Percentiles rank a stretch among this genome's conserved stretches.
Evolutionary conservation across 495 filamentous ascomycete genomes (phyloP).

Genomic region (Hyaloscypha variabilis): DNA sequence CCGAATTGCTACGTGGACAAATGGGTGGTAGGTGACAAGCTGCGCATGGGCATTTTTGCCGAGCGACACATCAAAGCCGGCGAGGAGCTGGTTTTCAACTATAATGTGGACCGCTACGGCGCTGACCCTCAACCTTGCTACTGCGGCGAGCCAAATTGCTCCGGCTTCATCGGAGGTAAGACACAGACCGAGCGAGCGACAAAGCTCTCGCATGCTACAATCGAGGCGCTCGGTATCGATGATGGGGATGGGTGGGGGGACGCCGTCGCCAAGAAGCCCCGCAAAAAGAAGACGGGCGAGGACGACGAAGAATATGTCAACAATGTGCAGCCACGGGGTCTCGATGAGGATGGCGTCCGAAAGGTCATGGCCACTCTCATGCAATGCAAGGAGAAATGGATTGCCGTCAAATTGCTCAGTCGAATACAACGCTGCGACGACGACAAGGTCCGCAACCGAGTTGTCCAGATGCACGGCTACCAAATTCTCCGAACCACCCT

Average conservation of each 20-base stretch:
- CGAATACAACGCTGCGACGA: conserved; percentile 91
- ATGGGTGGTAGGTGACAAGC: conserved; percentile 97
- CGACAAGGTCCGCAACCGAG: conserved; percentile 82
- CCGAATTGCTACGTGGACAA: conserved; percentile 99
- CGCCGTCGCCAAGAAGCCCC: conserved; percentile 81
- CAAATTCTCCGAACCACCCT: conserved; percentile 88
- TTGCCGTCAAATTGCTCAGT: conserved; percentile 89
- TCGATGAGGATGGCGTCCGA: conserved; percentile 87
- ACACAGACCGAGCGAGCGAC: conserved; percentile 96
- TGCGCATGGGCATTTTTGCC: conserved; percentile 99
- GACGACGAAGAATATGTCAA: conserved; percentile 97
- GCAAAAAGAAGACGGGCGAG: conserved; percentile 92
- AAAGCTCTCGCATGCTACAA: conserved; percentile 85
- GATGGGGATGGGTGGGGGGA: conserved; percentile 92
- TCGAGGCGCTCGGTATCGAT: conserved; percentile 95
- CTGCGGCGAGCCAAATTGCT: conserved; percentile 93
- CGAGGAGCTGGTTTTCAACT: conserved; percentile 99
- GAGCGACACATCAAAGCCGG: conserved; percentile 82
- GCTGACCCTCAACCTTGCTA: conserved; percentile 97
- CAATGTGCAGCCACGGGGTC: conserved; percentile 78
- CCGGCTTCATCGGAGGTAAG: conserved; percentile 94
- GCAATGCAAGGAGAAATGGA: conserved; percentile 99
- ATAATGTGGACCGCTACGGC: conserved; percentile 98
- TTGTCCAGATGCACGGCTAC: conserved; percentile 96
- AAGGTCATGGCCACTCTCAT: conserved; percentile 99